phyloP scores from a whole-genome alignment of 2,329 filamentous ascomycete genomes.

The Clarireedia monteithiana region DNA sequence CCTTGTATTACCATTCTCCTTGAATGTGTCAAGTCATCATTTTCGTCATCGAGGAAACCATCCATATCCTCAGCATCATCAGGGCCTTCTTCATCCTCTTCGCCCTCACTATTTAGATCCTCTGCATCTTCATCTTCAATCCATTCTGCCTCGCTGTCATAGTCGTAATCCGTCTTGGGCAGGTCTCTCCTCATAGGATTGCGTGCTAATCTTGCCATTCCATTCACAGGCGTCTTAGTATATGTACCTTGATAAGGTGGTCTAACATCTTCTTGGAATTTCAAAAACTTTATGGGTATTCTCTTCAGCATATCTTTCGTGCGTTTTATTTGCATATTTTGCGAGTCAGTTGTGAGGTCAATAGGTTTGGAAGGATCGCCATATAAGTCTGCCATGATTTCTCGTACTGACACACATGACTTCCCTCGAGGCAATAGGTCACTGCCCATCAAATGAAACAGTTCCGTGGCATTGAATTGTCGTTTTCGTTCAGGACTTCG shows the following conservation, averaged over 20 bases:
- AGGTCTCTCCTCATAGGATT: conserved; percentile 47
- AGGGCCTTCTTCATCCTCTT: conserved; percentile 60
- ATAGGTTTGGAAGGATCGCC: conserved; percentile 22
- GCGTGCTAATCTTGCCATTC: conserved; percentile 42
- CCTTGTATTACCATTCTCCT: conserved; percentile 52
- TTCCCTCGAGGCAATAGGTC: conserved; percentile 36
- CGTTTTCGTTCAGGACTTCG: conserved; percentile 37
- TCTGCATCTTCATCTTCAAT: conserved; percentile 58
- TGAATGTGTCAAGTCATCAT: conserved; percentile 48
- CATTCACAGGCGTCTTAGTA: conserved; percentile 39
- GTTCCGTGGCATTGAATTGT: conserved; percentile 37
- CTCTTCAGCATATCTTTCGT: conserved; percentile 16
- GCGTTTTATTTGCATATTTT: conserved; percentile 26
- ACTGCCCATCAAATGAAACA: conserved; percentile 38
- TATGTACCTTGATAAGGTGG: conserved; percentile 67
- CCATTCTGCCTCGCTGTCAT: conserved; percentile 84
- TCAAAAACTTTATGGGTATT: conserved; percentile 26
- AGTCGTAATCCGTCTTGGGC: conserved; percentile 65
- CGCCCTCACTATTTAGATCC: conserved; percentile 51
- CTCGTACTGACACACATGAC: conserved; percentile 18
- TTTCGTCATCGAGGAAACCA: conserved; percentile 59
- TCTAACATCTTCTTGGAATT: conserved; percentile 56
- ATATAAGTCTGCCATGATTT: conserved; percentile 26
- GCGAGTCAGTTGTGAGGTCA: conserved; percentile 27
- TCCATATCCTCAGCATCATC: conserved; percentile 61